Conservation (phyloP, 257 asterid genomes). For the Nemophila menziesii region DNA sequence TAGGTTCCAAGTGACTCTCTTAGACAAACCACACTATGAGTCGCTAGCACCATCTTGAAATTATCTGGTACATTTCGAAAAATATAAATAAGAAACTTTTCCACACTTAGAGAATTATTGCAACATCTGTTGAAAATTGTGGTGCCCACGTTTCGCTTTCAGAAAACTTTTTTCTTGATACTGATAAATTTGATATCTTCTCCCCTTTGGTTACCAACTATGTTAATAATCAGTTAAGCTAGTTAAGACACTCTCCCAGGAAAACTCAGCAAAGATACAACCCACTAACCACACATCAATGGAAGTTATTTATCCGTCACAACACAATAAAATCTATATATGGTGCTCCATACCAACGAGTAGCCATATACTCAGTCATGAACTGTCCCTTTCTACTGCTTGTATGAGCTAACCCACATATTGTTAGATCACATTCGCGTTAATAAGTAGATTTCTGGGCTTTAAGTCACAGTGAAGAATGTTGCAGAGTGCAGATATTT, state of each 20-base stretch:
- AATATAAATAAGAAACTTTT: too few species aligned
- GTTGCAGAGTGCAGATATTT: slow-evolving; percentile 51
- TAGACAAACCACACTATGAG: too few species aligned
- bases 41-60: too few species aligned
- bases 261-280: slow-evolving; percentile 51
- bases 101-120: too few species aligned
- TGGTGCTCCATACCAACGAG: slow-evolving; percentile 62
- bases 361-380: slow-evolving; percentile 57
- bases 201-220: slow-evolving; percentile 46
- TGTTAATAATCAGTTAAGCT: slow-evolving; percentile 44
- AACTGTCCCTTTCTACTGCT: slow-evolving; percentile 42
- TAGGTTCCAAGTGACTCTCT: too few species aligned
- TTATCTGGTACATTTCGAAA: too few species aligned
- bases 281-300: slow-evolving; percentile 62
- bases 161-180: too few species aligned
- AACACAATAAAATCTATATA: slow-evolving; percentile 57
- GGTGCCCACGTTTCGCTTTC: too few species aligned
- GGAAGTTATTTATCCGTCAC: slow-evolving; percentile 52
- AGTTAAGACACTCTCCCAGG: slow-evolving; percentile 64
- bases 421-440: slow-evolving; percentile 47
- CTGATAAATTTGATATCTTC: slow-evolving; percentile 42
- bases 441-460: slow-evolving; percentile 57
- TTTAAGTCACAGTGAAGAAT: slow-evolving; percentile 58
- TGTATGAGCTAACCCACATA: slow-evolving; percentile 59
- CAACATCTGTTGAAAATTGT: too few species aligned